A percentile compares a stretch with the other conserved stretches of the same genome.
These are phyloP conservation scores for Hsuehochloa calcarea DNA, from an alignment of 176 grass and related monocot species.

Conservation along the genomic window DNA sequence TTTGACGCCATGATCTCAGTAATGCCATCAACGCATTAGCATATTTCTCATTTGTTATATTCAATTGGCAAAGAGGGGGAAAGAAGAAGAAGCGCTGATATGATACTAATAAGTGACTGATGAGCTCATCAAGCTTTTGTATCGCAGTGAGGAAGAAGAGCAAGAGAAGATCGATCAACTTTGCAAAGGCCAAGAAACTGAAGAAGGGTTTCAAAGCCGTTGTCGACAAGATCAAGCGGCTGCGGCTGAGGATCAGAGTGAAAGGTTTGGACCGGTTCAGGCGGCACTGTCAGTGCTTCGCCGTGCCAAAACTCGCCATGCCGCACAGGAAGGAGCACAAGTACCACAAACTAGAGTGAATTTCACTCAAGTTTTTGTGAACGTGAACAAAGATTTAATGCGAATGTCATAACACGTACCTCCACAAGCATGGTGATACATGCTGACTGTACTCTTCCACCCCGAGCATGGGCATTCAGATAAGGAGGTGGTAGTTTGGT, in stretches of 20 bases:
- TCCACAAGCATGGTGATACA: background rate
- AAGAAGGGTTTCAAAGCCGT: slow-evolving; percentile 46
- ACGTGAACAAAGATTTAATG: background rate
- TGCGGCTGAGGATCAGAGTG: slow-evolving; percentile 61
- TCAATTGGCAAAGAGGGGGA: background rate
- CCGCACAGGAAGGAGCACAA: slow-evolving; percentile 20
- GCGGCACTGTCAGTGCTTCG: slow-evolving; percentile 52
- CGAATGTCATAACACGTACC: background rate
- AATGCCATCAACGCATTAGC: no score
- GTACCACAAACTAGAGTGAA: slow-evolving; percentile 42
- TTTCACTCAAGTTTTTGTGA: background rate
- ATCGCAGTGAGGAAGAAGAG: slow-evolving; percentile 31
- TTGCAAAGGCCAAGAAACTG: slow-evolving; percentile 49
- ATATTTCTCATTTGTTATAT: no score
- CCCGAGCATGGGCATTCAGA: background rate
- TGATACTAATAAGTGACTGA: background rate
- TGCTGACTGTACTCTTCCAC: background rate
- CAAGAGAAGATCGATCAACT: slow-evolving; percentile 43
- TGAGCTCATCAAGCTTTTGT: background rate
- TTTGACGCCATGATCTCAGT: no score
- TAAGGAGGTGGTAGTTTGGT: background rate
- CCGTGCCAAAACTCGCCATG: slow-evolving; percentile 43
- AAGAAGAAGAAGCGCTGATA: background rate
- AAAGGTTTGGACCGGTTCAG: slow-evolving; percentile 46
- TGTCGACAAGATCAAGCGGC: slow-evolving; percentile 52